Evolutionary conservation across 306 rosid species (phyloP).

Genomic region (Pyrus betulifolia): DNA sequence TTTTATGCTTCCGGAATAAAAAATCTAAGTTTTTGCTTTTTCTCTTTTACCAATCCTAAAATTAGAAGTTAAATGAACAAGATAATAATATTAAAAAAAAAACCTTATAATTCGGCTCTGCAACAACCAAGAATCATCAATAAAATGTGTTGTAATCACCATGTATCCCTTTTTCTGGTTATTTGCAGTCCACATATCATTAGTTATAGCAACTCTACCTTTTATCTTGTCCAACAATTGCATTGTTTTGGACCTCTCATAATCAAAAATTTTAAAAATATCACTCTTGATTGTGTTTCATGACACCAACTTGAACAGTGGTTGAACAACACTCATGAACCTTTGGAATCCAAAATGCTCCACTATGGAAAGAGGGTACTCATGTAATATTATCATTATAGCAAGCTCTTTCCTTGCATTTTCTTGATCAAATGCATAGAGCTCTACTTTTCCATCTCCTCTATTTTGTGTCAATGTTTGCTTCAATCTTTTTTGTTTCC

Average conservation of each 20-base stretch:
- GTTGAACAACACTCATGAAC: background rate
- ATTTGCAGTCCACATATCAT: background rate
- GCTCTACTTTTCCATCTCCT: too few relatives aligned
- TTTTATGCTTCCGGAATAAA: too few relatives aligned
- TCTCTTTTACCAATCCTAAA: background rate
- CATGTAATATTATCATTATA: too few relatives aligned
- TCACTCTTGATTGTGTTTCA: too few relatives aligned
- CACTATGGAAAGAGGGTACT: background rate
- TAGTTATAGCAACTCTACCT: background rate
- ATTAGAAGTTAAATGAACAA: background rate
- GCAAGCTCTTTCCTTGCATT: too few relatives aligned
- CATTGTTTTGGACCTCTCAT: too few relatives aligned
- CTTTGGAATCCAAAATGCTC: background rate
- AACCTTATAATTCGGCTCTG: background rate
- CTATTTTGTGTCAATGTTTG: too few relatives aligned
- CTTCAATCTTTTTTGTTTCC: too few relatives aligned
- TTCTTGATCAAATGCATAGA: too few relatives aligned
- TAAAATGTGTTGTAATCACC: background rate
- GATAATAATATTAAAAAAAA: background rate
- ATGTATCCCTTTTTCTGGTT: background rate
- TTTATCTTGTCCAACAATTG: background rate
- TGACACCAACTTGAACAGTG: too few relatives aligned
- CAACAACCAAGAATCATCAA: background rate
- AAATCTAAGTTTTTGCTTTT: too few relatives aligned
- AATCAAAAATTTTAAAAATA: too few relatives aligned